Evolutionary conservation across 495 filamentous ascomycete genomes (phyloP).

Genomic region (Lichenothelia convexa): DNA sequence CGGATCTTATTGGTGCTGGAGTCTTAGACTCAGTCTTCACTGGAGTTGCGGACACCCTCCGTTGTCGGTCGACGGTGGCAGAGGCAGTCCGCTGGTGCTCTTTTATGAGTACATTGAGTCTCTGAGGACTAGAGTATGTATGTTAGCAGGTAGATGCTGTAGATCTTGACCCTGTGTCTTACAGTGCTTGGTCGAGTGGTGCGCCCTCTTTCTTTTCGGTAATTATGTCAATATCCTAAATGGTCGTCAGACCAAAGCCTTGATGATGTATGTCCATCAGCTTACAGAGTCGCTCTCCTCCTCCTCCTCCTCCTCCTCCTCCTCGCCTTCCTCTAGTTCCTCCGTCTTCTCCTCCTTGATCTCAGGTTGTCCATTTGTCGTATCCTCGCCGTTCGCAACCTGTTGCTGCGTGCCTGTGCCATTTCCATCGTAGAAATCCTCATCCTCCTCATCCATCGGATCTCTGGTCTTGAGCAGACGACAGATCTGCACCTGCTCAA

Average conservation of each 20-base stretch:
- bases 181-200: conserved; percentile 49
- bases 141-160: conserved; percentile 6
- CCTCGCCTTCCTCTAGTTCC: conserved; percentile 43
- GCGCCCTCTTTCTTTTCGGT: conserved; percentile 66
- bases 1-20: not conserved
- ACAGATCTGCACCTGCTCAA: too few relatives aligned
- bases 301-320: conserved; percentile 57
- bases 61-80: not conserved
- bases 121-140: too few relatives aligned
- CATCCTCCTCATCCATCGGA: conserved; percentile 51
- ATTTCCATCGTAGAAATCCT: conserved; percentile 46
- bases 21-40: not conserved
- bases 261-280: not conserved
- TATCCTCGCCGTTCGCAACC: conserved; percentile 1
- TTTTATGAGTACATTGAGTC: conserved; percentile 20
- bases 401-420: conserved; percentile 9
- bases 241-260: not conserved
- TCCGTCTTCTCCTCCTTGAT: conserved; percentile 17
- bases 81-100: not conserved
- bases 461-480: too few relatives aligned
- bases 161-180: conserved; percentile 12
- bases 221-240: conserved; percentile 84
- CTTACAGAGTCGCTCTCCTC: conserved; percentile 29
- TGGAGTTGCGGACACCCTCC: not conserved
- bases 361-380: conserved; percentile 8